Evolutionary conservation across 768 basidiomycete genomes (phyloP), one percentile per base, ranked within the genome.

Genomic region (Amylocystis lapponica): DNA sequence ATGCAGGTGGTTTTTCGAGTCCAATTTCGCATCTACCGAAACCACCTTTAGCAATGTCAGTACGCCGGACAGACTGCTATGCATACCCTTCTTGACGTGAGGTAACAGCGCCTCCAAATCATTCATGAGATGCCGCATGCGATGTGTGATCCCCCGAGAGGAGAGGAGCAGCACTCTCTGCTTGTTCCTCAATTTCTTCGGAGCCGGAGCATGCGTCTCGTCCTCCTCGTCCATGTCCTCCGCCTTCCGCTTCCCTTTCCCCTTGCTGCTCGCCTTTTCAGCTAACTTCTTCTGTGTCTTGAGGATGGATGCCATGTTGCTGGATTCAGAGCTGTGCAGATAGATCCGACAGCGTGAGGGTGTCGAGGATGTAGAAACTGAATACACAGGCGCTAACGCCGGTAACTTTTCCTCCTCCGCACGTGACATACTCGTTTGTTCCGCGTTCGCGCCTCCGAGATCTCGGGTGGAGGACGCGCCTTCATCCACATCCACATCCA

Each of bases 81-180:
- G 12, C 76, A 43, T 39, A 90, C 96, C 96, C 73, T 96, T 98
- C 71, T 98, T 99, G 3, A 88, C 78, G 64, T 99, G 96, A 5
- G 96, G 96, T 9, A 99, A 63, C 22, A 99, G 68, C 0, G 75
- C 79, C 61, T 94, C 89, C 41, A 99, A 59, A 62, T 99, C 96
- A 53, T 83, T 87, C 91, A 97, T 93, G 46, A 99, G 71, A 64
- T 99, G 96, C 50, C 96, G 71, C 93, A 97, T 97, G 21, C 96
- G 79, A 64, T 94, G 87, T 16, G 92, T 97, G 43, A 97, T 77
- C 40, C 96, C 96, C 45, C 96, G 75, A 38, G 95, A 98, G 31
- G 87, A 91, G 38, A 97, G 78, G 55, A 98, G 62, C 41, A 99
- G 70, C 5, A 97, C 94, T 49, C 94, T 80, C 71, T 99, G 95